Evolutionary conservation across 2,329 filamentous ascomycete species (phyloP).

Genomic region (Rutstroemia sp.): DNA sequence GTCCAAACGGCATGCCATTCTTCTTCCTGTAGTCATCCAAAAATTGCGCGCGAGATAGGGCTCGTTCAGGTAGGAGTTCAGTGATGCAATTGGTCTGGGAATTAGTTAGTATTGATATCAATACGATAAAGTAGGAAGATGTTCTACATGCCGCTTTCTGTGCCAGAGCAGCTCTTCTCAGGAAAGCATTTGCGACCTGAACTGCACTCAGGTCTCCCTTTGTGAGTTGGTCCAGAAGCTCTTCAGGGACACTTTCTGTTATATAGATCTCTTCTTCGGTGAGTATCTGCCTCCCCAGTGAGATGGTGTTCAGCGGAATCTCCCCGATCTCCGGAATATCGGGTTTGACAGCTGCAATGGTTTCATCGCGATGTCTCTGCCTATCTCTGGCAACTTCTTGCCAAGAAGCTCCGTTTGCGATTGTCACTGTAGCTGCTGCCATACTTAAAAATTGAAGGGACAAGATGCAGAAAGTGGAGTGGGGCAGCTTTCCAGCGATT

Average conservation of each 20-base stretch:
- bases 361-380: conserved; percentile 39
- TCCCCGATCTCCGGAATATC: conserved; percentile 32
- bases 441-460: conserved; percentile 6
- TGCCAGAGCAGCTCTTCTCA: conserved; percentile 46
- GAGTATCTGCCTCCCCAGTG: conserved; percentile 39
- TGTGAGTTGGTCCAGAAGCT: conserved; percentile 39
- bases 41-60: conserved; percentile 27
- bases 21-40: conserved; percentile 30
- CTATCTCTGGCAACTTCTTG: conserved; percentile 39
- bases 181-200: conserved; percentile 44
- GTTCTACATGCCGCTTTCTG: conserved; percentile 35
- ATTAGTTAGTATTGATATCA: not conserved
- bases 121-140: not conserved
- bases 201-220: conserved; percentile 36
- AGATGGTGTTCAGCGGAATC: conserved; percentile 38
- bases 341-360: conserved; percentile 36
- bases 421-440: conserved; percentile 25
- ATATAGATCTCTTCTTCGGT: conserved; percentile 40
- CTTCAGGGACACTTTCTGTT: conserved; percentile 39
- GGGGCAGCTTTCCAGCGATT: no score
- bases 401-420: conserved; percentile 33
- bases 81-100: conserved; percentile 39
- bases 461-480: no score
- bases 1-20: conserved; percentile 29
- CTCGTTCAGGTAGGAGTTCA: conserved; percentile 32